phyloP scores from a whole-genome alignment of 352 stramenopile genomes.

The Hyaloperonospora arabidopsidis region DNA sequence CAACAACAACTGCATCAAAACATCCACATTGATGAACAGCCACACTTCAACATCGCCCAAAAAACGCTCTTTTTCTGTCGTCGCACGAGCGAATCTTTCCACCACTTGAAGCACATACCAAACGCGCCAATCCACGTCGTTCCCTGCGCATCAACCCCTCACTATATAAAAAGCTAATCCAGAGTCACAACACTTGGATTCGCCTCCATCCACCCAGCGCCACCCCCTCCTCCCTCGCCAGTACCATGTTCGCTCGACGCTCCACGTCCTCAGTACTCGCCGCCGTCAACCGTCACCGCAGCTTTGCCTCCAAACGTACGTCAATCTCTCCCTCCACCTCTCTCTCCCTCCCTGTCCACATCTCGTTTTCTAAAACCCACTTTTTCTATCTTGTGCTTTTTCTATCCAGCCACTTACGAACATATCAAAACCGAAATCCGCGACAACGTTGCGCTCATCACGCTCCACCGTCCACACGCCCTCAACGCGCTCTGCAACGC shows the following conservation, averaged over 20 bases:
- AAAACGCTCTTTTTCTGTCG: too few species aligned
- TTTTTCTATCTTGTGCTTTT: background rate
- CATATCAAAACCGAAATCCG: conserved; percentile 83
- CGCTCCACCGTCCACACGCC: conserved; percentile 93
- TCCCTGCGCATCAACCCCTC: too few species aligned
- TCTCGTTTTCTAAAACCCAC: background rate
- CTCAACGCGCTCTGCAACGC: conserved; percentile 95
- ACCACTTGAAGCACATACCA: too few species aligned
- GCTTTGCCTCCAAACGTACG: conserved; percentile 51
- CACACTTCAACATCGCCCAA: background rate
- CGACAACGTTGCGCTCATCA: conserved; percentile 91
- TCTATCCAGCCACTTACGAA: conserved; percentile 64
- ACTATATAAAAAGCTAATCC: too few species aligned
- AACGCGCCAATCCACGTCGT: conserved; percentile 7
- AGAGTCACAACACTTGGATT: too few species aligned
- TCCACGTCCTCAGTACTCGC: conserved; percentile 15
- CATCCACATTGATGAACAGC: background rate
- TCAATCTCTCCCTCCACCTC: background rate
- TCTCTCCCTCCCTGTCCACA: background rate
- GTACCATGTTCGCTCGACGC: conserved; percentile 44
- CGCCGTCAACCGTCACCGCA: conserved; percentile 29
- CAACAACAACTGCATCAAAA: too few species aligned
- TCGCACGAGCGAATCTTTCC: too few species aligned
- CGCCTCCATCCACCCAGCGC: too few species aligned
- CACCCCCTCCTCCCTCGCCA: background rate